Base-by-base conservation (phyloP, 495 filamentous ascomycete species). In the Penicillium antarcticum region DNA sequence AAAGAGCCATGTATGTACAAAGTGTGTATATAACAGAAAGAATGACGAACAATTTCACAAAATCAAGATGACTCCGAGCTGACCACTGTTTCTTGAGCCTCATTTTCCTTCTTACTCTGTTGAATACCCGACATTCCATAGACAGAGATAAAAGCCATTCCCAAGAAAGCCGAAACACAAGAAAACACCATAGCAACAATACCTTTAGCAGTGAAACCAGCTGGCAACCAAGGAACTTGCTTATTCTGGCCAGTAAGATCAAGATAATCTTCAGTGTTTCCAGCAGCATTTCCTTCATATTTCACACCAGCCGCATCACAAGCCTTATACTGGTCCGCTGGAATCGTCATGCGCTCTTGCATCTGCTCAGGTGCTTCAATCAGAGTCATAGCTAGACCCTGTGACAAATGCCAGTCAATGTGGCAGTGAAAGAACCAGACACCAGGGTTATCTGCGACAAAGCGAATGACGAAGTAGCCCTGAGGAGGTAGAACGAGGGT, bases 141-240 rank as follows among this genome's bases (percentile, higher is more conserved):
- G 78, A 87, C 85, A 0, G 73, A 73, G 55, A 95, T 85, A 37
- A 80, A 77, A 0, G 69, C 77, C 37, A 91, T 73, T 4, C 90
- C 91, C n/a, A 89, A 36, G n/a, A 91, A 70, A 0, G 88, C 90
- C 33, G 76, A 75, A 0, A 92, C 46, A 51, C 75, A 74, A 61
- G 86, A 91, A 55, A 92, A 90, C 4, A 83, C 82, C 43, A 92
- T 52, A 0, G 89, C 89, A 2, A 88, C 82, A 42, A 87, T 85
- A 3, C 89, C 89, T 18, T 75, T 73, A 0, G 82, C 57, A 2
- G 85, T 91, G 59, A 95, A 92, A 55, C 90, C 88, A 14, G 67
- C 74, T 0, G 87, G 88, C 17, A 94, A 55, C 41, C 74, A 78
- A 0, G 56, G 62, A 0, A 85, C 81, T 10, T 79, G 67, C 17